A percentile compares a stretch with the other conserved stretches of the same genome.
Conservation (phyloP, 2,329 filamentous ascomycete species). For the Rhynchosporium graminicola region DNA sequence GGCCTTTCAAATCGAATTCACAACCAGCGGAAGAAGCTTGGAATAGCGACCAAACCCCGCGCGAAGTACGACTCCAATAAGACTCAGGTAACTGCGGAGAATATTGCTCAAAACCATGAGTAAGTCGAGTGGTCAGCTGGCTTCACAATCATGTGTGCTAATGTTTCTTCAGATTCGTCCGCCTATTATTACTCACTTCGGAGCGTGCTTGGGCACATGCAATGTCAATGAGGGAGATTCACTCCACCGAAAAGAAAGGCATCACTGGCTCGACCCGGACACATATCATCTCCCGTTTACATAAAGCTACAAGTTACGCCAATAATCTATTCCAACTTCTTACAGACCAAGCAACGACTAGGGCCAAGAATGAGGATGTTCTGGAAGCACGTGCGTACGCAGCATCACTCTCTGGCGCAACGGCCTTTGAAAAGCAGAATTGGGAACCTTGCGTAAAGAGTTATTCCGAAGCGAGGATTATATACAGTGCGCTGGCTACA, state of each 20-base stretch:
- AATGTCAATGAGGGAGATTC: conserved; percentile 87
- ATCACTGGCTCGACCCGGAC: conserved; percentile 78
- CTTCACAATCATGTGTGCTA: conserved; percentile 13
- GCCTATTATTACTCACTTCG: conserved; percentile 79
- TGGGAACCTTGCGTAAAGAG: conserved; percentile 78
- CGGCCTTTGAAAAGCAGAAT: conserved; percentile 81
- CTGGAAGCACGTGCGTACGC: conserved; percentile 87
- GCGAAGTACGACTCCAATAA: conserved; percentile 76
- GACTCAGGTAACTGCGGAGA: conserved; percentile 67
- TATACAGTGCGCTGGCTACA: conserved; percentile 75
- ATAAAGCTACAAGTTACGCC: conserved; percentile 75
- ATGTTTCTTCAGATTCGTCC: conserved; percentile 60
- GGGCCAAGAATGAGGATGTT: conserved; percentile 69
- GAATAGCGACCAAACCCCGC: conserved; percentile 79
- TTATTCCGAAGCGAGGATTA: conserved; percentile 75
- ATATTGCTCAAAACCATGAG: conserved; percentile 75
- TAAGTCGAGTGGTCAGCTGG: conserved; percentile 48
- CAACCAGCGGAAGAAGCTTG: conserved; percentile 81
- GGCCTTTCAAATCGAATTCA: conserved; percentile 80
- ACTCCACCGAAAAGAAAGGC: conserved; percentile 76
- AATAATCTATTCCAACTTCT: conserved; percentile 67
- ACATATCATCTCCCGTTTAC: conserved; percentile 85
- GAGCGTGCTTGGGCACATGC: conserved; percentile 95
- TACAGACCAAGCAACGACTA: conserved; percentile 60
- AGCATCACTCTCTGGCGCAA: conserved; percentile 72